Evolutionary conservation across 1,139 yeast genomes (phyloP).

Genomic region (Suhomyces terraborum): DNA sequence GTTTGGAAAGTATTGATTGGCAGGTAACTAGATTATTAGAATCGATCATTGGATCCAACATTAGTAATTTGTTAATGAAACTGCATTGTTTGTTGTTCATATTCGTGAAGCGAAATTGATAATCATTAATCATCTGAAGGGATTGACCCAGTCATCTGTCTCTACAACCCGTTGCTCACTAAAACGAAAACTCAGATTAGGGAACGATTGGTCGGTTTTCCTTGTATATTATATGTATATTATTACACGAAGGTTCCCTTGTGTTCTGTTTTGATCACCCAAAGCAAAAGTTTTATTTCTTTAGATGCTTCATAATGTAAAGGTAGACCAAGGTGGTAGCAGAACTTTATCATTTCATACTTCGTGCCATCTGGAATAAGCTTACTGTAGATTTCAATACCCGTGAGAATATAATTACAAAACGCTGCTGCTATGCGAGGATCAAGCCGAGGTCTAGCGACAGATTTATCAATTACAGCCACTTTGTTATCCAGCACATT

Average conservation of each 20-base stretch:
- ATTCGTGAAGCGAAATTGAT: too few species aligned
- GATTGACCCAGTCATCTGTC: too few species aligned
- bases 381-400: slow-evolving; percentile 30
- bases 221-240: slow-evolving; percentile 9
- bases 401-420: slow-evolving; percentile 30
- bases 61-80: too few species aligned
- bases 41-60: too few species aligned
- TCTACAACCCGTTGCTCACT: too few species aligned
- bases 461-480: slow-evolving; percentile 2
- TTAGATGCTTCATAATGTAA: slow-evolving; percentile 21
- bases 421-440: slow-evolving; percentile 21
- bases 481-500: not conserved
- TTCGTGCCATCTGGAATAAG: slow-evolving; percentile 33
- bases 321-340: slow-evolving; percentile 30
- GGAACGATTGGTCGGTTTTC: too few species aligned
- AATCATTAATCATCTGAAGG: too few species aligned
- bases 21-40: too few species aligned
- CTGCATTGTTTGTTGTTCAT: too few species aligned
- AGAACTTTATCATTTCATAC: slow-evolving; percentile 32
- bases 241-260: not conserved
- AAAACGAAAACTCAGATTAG: too few species aligned
- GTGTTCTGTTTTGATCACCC: slow-evolving; percentile 27
- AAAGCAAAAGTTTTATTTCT: slow-evolving; percentile 34
- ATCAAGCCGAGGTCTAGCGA: slow-evolving; percentile 12
- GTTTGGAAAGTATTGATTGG: too few species aligned